Base-by-base conservation (phyloP, 441 rosid species). In the Sinapis alba region DNA sequence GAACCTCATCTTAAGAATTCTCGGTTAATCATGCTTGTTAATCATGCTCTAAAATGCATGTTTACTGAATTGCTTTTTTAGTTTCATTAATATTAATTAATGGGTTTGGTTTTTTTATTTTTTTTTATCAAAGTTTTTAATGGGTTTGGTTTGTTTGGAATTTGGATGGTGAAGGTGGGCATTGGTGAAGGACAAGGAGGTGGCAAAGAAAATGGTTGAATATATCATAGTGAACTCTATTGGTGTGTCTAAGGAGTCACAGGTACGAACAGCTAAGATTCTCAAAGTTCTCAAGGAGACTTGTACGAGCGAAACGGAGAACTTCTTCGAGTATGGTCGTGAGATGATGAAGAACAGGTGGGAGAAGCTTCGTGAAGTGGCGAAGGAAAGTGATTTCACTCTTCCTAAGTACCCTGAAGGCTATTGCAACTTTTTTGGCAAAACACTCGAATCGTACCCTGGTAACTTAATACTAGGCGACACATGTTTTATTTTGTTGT, bases 161-260 rank as follows among this genome's bases (percentile, higher is more conserved):
- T 50, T 68, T 34, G 36, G 23, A 12, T 51, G 26, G 11, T 68
- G 65, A 63, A 94, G 97, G 23, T 92, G 99, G 99, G 97, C 96
- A 1, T 16, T 90, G 36, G 92, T 90, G 6, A 90, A 88, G 85
- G 95, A 93, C 62, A 75, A 79, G 32, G 87, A 81, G 69, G 86
- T 90, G 34, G 99, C 95, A 0, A 81, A 43, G 71, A 90, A 76
- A 86, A 95, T 91, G 95, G 78, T 76, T 1, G 84, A 84, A 69
- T 93, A 77, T 69, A 85, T 93, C 6, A 79, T 76, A 63, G 51
- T 88, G 15, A 81, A 75, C 72, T 79, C 92, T 11, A 87, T 95
- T 9, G 97, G 97, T 6, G 98, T 93, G 18, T 91, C 93, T 1
- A 93, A 82, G 73, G 98, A 95, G 63, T 85, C 98, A 43, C 98